Evolutionary conservation across 2,329 filamentous ascomycete genomes (phyloP).

Genomic region (Apiospora marii): DNA sequence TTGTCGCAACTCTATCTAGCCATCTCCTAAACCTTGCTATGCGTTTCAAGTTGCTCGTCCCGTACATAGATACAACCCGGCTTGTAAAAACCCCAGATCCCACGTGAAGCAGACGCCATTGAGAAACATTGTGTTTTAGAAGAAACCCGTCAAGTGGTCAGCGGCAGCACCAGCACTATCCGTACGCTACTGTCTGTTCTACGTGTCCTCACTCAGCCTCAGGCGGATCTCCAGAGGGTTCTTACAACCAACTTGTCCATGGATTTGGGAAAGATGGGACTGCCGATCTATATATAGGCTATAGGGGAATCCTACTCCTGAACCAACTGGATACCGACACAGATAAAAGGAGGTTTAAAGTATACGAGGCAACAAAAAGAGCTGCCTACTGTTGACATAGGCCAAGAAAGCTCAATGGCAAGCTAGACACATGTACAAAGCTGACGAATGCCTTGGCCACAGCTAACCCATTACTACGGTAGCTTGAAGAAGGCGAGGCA

Average conservation of each 20-base stretch:
- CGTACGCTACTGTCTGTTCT: not conserved
- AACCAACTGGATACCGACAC: not conserved
- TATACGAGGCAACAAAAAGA: not conserved
- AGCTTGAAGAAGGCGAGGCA: not conserved
- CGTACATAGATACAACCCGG: not conserved
- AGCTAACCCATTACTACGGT: too few species aligned
- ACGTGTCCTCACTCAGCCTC: not conserved
- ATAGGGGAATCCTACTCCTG: not conserved
- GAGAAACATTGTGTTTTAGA: not conserved
- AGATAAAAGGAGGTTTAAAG: not conserved
- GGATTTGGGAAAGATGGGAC: not conserved
- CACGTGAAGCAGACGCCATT: not conserved
- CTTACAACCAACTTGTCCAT: not conserved
- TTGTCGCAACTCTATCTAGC: conserved; percentile 1
- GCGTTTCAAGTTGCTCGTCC: conserved; percentile 10
- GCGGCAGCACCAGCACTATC: not conserved
- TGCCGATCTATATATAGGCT: conserved; percentile 20
- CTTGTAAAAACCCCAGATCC: not conserved
- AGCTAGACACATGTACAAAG: not conserved
- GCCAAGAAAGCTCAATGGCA: not conserved
- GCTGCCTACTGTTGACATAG: not conserved
- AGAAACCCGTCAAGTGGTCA: not conserved
- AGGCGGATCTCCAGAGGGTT: not conserved
- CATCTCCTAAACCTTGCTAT: not conserved
- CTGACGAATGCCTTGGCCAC: not conserved